A percentile compares a stretch with the other conserved stretches of the same genome.
These are phyloP conservation scores for Saccharomycopsis crataegensis DNA, from an alignment of 1,139 yeast species.

Conservation along the genomic window DNA sequence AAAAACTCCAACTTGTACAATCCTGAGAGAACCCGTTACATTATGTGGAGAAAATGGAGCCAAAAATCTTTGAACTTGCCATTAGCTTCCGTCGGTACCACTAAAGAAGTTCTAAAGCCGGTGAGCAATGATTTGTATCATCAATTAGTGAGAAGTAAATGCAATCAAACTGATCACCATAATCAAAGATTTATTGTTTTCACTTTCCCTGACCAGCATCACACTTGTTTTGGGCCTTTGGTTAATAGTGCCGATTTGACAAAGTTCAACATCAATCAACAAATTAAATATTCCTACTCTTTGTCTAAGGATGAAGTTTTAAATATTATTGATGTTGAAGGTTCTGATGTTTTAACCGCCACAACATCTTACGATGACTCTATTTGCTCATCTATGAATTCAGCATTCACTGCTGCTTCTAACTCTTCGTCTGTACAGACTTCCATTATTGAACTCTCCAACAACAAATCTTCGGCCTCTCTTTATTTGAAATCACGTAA, in stretches of 20 bases:
- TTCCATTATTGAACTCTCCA: too few relatives aligned
- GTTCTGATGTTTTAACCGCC: background rate
- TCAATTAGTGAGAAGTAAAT: background rate
- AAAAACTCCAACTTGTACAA: conserved; percentile 14
- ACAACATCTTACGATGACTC: conserved; percentile 1
- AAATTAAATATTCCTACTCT: conserved; percentile 5
- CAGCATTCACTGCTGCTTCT: conserved; percentile 1
- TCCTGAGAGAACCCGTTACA: conserved; percentile 6
- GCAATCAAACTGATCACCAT: background rate
- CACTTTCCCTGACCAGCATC: conserved; percentile 14
- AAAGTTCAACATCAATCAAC: conserved; percentile 5
- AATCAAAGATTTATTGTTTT: background rate
- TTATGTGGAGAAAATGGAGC: conserved; percentile 12
- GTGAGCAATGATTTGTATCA: background rate
- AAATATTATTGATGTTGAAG: background rate
- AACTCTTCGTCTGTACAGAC: background rate
- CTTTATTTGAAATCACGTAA: too few relatives aligned
- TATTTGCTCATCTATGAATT: background rate
- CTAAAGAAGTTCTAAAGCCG: background rate
- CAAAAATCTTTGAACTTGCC: background rate
- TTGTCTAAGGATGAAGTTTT: background rate
- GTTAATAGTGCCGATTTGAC: background rate
- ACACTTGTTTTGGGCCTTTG: conserved; percentile 10
- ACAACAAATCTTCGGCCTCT: too few relatives aligned
- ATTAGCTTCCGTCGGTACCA: background rate